These are phyloP conservation scores for Xylaria sp. DNA, from an alignment of 2,329 filamentous ascomycete species.

Conservation along the genomic window DNA sequence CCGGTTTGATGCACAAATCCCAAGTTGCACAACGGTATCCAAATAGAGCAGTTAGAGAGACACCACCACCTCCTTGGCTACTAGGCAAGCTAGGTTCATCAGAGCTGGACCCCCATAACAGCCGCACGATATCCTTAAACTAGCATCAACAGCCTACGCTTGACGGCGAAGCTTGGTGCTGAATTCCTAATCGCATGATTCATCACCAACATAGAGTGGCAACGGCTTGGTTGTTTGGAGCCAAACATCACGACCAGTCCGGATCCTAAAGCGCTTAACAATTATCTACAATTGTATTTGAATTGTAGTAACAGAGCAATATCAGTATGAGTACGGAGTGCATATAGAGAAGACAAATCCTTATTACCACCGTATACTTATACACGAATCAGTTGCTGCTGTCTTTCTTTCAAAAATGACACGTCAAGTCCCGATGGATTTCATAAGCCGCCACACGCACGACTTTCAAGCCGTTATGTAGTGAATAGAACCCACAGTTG, in stretches of 20 bases:
- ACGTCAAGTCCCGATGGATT: background rate
- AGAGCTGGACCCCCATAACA: background rate
- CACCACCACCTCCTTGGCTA: background rate
- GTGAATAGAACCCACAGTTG: too few species aligned
- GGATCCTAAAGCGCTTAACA: background rate
- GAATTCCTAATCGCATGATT: background rate
- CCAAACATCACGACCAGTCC: background rate
- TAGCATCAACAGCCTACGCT: background rate
- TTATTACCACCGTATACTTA: background rate
- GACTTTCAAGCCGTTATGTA: background rate
- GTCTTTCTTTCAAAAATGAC: constrained; percentile 5
- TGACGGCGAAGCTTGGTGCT: background rate
- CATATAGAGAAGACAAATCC: background rate
- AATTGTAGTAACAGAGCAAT: background rate
- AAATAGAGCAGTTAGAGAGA: background rate
- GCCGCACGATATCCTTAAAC: constrained; percentile 4
- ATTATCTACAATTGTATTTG: background rate
- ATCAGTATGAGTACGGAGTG: too few species aligned
- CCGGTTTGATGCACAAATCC: background rate
- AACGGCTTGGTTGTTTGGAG: background rate
- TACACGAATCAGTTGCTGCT: background rate
- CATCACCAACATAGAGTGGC: background rate
- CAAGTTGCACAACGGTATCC: background rate
- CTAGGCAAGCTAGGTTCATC: too few species aligned
- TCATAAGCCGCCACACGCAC: background rate